phyloP scores from a whole-genome alignment of 176 grass and related monocot species.

The Raddia guianensis region DNA sequence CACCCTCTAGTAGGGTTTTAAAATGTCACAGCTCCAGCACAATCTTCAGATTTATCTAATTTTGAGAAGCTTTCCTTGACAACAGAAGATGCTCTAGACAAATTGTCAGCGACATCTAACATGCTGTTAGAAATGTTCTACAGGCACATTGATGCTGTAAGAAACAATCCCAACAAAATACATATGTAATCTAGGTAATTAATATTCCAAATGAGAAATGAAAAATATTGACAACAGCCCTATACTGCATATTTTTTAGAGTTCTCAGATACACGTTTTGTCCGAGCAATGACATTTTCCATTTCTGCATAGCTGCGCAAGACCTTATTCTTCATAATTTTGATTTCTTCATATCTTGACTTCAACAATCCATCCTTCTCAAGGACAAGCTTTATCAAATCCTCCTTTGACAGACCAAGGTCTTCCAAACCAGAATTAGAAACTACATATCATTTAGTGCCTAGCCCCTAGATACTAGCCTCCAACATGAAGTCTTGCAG shows the following conservation, averaged over 20 bases:
- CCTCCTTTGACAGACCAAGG: conserved; percentile 55
- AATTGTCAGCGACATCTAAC: conserved; percentile 77
- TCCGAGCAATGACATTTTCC: conserved; percentile 66
- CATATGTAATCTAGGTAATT: neutral
- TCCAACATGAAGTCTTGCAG: conserved; percentile 3
- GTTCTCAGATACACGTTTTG: conserved; percentile 75
- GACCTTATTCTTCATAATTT: conserved; percentile 76
- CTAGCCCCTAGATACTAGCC: conserved; percentile 20
- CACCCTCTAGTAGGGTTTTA: conserved; percentile 71
- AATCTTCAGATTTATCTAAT: conserved; percentile 69
- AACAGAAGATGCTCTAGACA: conserved; percentile 64
- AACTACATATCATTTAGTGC: conserved; percentile 42
- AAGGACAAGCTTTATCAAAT: conserved; percentile 62
- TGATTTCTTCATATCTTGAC: conserved; percentile 67
- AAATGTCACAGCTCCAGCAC: conserved; percentile 65
- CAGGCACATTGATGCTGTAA: conserved; percentile 13
- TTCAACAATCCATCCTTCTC: conserved; percentile 78
- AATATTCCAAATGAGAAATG: neutral
- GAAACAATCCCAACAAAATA: neutral
- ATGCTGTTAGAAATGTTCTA: conserved; percentile 71
- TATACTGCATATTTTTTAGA: conserved; percentile 76
- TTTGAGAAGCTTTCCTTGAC: conserved; percentile 71
- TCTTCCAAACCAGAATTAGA: conserved; percentile 52
- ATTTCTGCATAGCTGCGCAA: conserved; percentile 74
- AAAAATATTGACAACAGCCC: conserved; percentile 38